Evolutionary conservation across 2,329 filamentous ascomycete genomes (phyloP), one percentile per base, ranked within the genome.

Genomic region (Aspergillus viridinutans): DNA sequence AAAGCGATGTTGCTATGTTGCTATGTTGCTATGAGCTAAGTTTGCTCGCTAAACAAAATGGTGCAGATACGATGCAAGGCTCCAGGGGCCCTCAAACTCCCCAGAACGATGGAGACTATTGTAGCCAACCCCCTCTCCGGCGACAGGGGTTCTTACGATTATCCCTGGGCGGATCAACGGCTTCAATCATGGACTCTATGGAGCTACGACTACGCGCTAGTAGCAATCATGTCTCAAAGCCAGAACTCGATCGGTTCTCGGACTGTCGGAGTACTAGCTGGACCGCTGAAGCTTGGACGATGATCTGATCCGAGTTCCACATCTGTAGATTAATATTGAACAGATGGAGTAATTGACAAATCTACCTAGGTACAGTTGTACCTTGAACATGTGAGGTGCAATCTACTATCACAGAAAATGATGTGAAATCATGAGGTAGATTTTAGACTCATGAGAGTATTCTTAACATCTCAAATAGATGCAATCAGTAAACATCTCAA

Each of bases 121-220:
- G 60, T 43, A 60, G 40, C 58, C 58, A 60, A 55, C 20, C n/a
- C n/a, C n/a, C 40, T 35, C 12, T 45, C 59, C 60, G 63, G 63
- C 63, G 63, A 63, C 58, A 51, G 60, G 55, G 52, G 59, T 58
- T 58, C 58, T 54, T 58, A 58, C 26, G 40, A 53, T 48, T 57
- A 66, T 63, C 68, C 67, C 68, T 72, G 69, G 66, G 66, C 67
- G 63, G 67, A 72, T 72, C 69, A 69, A 57, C 61, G 63, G 55
- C 12, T 38, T 38, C 32, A 38, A 38, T 17, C 14, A 6, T 38
- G 5, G 32, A 17, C 10, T 32, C 29, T 14, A 14, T 32, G 29
- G 29, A 32, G 28, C 28, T 29, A 29, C 28, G 9, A 14, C 32
- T 38, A 38, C 14, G 32, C 17, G 32, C 32, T 38, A 38, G 29